A percentile compares a stretch with the other conserved stretches of the same genome.
Conservation (phyloP, 768 basidiomycete species). For the Brasilioporus rufonigricans region DNA sequence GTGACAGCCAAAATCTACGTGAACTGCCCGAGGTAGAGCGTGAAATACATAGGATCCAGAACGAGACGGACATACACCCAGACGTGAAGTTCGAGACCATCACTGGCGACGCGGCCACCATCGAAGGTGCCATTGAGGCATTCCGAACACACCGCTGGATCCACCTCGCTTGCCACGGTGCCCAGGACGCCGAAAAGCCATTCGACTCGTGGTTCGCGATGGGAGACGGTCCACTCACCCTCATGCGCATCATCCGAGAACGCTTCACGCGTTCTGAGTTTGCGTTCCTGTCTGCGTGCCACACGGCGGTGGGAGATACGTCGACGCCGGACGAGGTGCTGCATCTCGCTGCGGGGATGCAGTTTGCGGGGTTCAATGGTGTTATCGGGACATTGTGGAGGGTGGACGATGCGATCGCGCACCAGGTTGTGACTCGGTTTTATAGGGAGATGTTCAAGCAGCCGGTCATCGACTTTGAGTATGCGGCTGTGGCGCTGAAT, state of each 20-base stretch:
- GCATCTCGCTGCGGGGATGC: neutral
- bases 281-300: neutral
- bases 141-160: neutral
- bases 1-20: neutral
- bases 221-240: neutral
- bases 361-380: neutral
- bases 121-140: neutral
- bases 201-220: neutral
- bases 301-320: neutral
- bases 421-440: neutral
- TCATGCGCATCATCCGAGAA: neutral
- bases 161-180: neutral
- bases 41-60: neutral
- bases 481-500: neutral
- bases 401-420: neutral
- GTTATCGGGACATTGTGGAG: constrained; percentile 1
- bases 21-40: neutral
- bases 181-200: neutral
- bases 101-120: neutral
- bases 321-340: neutral
- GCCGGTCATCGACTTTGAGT: neutral
- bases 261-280: neutral
- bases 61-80: neutral
- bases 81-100: neutral
- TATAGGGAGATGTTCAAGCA: neutral